Evolutionary conservation across 2,329 filamentous ascomycete genomes (phyloP), one percentile per base, ranked within the genome.

Genomic region (Geosmithia putterillii): DNA sequence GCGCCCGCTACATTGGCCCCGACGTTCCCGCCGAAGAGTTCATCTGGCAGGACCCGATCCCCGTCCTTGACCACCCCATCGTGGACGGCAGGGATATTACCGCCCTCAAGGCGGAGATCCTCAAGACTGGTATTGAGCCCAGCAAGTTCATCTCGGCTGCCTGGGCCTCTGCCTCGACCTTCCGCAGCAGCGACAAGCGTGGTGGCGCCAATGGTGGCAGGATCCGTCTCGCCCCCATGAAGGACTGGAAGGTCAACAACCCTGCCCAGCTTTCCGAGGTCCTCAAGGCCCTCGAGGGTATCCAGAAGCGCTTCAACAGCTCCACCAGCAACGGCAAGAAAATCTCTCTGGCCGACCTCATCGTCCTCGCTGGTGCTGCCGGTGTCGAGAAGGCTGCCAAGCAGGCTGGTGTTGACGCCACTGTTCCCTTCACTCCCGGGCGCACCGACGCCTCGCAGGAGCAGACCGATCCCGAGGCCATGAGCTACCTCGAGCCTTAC

Each of bases 151-250:
- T 88, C 43, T 70, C 71, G 9, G 72, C 73, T 9, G 81, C 82
- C 20, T 86, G 79, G 76, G 77, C 77, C 1, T 76, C 82, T 0
- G 81, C 81, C 20, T 81, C 81, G 2, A 81, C 79, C 23, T 86
- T 81, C 77, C 81, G 82, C 47, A 74, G 78, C 52, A 74, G 77
- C 51, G 84, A 89, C 69, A 88, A 88, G 76, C 84, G 84, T 50
- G 84, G 84, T 51, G 84, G 84, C 56, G 84, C 84, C 63, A 89
- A 89, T 54, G 84, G 84, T 53, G 83, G 76, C 14, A 83, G 84
- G 52, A 85, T 89, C 54, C 79, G 81, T 28, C 80, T 89, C 10
- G 67, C 72, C 48, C 84, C 84, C 20, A 79, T 84, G 65, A 78
- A 77, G 53, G 67, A 76, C 60, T 89, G 84, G 83, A 63, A 76